Evolutionary conservation across 1,284 basidiomycete species (phyloP), one percentile per base, ranked within the genome.

Genomic region (Cryptococcus floricola): DNA sequence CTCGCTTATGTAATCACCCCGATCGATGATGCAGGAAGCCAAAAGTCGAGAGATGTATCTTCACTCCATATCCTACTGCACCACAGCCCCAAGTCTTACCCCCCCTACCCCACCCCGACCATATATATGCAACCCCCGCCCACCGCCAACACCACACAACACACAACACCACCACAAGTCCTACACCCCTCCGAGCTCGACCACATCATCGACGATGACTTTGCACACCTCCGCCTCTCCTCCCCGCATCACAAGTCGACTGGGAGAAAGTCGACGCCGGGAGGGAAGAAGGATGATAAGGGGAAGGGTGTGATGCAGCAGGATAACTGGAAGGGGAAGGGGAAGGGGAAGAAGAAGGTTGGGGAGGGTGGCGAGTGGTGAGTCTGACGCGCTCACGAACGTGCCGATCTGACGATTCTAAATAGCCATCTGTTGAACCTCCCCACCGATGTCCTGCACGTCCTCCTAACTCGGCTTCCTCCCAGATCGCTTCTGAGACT

Each of bases 361-460:
- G 58, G 56, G 10, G 52, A 50, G 23, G 50, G 34, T 2, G 64
- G 59, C 2, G 59, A 63, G 25, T 67, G 66, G 63, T 65, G 43
- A 52, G 67, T 60, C 25, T 28, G 18, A n/a, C 39, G 18, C 10
- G 34, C 27, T 44, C 38, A 27, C 7, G 46, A n/a, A 50, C 52
- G 47, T 53, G 44, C 34, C 41, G 18, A 46, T 10, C 6, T 39
- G n/a, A 28, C 39, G 16, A 52, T 49, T 50, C 55, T 49, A 48
- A 48, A 18, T 53, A 75, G 73, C 55, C 60, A 65, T 50, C 61
- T 76, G 7, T 62, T 75, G 27, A 54, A 63, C 25, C 58, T 76
- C 2, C 75, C 75, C 0, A 58, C 59, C 18, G 75, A 75, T 50
- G 55, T 75, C 14, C 58, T 76, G 13, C 72, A 70, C 39, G 51